phyloP scores from a whole-genome alignment of 345 rosid species.

The Eucalyptus decipiens region DNA sequence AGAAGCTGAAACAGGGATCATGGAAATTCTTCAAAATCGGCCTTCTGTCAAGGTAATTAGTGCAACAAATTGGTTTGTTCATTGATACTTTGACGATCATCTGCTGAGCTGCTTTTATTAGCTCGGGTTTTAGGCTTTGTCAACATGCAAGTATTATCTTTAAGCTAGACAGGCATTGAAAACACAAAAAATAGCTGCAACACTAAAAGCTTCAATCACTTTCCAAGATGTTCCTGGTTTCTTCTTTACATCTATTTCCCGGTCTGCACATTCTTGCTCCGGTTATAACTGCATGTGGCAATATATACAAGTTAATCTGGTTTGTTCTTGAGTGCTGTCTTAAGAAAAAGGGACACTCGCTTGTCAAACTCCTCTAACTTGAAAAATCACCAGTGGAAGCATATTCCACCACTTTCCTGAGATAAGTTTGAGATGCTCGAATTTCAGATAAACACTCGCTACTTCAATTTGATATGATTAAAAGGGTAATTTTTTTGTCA shows the following conservation, averaged over 20 bases:
- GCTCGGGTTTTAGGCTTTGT: neutral
- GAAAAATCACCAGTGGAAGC: neutral
- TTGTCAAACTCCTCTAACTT: neutral
- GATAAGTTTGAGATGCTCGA: neutral
- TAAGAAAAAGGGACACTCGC: neutral
- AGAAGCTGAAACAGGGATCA: slow-evolving; percentile 67
- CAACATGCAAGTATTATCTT: neutral
- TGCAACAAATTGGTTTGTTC: neutral
- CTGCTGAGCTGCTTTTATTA: neutral
- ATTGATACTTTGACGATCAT: neutral
- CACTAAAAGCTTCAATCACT: neutral
- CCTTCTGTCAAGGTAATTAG: slow-evolving; percentile 66
- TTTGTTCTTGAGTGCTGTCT: neutral
- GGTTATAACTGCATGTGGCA: neutral
- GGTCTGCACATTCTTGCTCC: neutral
- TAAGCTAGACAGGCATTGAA: neutral
- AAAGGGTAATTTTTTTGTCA: neutral
- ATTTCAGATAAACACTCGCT: neutral
- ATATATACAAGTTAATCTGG: neutral
- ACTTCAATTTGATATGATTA: neutral
- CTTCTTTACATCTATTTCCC: neutral
- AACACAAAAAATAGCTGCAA: neutral
- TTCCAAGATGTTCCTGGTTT: neutral
- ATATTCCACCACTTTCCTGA: neutral
- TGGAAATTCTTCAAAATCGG: slow-evolving; percentile 41